Conservation (phyloP, 495 filamentous ascomycete genomes). For the Penicillium soppii region DNA sequence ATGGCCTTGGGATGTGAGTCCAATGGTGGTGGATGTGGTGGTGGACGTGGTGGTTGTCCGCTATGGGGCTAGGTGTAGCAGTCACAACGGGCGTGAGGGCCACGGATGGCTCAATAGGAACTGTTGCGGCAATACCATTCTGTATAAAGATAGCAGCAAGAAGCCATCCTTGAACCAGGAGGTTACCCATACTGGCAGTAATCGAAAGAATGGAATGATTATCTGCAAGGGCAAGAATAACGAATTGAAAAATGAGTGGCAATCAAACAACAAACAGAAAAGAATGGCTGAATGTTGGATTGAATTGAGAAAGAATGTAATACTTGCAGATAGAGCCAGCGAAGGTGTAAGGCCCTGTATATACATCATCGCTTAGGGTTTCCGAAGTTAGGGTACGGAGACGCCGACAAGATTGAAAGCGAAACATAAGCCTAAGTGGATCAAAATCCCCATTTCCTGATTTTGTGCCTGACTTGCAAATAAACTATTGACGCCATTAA, state of each 20-base stretch:
- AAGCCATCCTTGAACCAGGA: constrained; percentile 5
- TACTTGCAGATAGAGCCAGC: neutral
- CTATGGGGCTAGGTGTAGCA: neutral
- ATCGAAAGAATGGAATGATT: neutral
- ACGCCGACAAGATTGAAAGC: neutral
- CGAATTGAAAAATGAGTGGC: neutral
- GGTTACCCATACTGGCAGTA: constrained; percentile 1
- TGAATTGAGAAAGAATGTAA: neutral
- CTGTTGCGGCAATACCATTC: neutral
- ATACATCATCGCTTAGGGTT: constrained; percentile 1
- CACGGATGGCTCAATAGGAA: neutral
- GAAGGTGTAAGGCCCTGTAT: neutral
- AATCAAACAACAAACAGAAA: neutral
- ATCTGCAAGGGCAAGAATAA: neutral
- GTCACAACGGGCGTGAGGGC: neutral
- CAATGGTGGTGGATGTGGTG: neutral
- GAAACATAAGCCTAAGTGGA: neutral
- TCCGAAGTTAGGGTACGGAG: neutral
- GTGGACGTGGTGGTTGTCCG: neutral
- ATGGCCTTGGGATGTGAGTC: neutral
- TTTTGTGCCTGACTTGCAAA: neutral
- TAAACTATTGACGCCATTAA: constrained; percentile 1
- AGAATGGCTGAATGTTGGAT: neutral
- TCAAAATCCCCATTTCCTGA: neutral
- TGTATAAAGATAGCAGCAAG: neutral